Base-by-base conservation (phyloP, 2,329 filamentous ascomycete species). In the Pseudogymnoascus sp. region DNA sequence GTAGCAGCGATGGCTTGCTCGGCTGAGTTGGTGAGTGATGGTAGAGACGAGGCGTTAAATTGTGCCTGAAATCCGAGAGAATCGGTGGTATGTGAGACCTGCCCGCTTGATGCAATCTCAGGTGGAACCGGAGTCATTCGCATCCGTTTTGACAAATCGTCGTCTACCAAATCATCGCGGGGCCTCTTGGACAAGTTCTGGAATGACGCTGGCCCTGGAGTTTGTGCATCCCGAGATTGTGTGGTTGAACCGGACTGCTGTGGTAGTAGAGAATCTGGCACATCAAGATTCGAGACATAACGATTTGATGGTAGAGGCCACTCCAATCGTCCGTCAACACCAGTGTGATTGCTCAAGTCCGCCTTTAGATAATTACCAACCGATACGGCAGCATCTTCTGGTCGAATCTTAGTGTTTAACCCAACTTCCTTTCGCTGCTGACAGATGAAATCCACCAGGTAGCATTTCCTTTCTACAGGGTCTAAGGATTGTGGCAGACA, bases 391-490 rank as follows among this genome's bases (percentile, higher is more conserved):
- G 72, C 67, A 15, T 64, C 62, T 31, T 69, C 63, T 21, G 71
- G 71, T 26, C 28, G 62, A 38, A 9, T 44, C 66, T 61, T 69
- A 66, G 26, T 50, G 17, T 21, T 66, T 64, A 15, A 62, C 9
- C 71, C 73, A 8, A 69, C 65, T 17, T 64, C 40, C 15, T 68
- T 68, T 53, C 64, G 59, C 9, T 69, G 65, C 47, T 71, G 68
- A 19, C 61, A 59, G 47, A 72, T 53, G 36, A 64, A 71, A 38
- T 66, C 66, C 15, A 72, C 65, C 13, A 74, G 38, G 40, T 61
- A 59, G 17, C 67, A 59, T 47, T 66, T 70, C 28, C 69, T 67
- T 26, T 69, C 66, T 1, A 65, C 31, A 0, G 64, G 40, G 28
- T 67, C 64, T 2, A 70, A 42, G 23, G 63, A 53, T 17, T 65